Percentiles rank a stretch among this genome's conserved stretches.
These are phyloP conservation scores for Panicum hallii DNA, from an alignment of 202 grass and related monocot species.

Conservation along the genomic window DNA sequence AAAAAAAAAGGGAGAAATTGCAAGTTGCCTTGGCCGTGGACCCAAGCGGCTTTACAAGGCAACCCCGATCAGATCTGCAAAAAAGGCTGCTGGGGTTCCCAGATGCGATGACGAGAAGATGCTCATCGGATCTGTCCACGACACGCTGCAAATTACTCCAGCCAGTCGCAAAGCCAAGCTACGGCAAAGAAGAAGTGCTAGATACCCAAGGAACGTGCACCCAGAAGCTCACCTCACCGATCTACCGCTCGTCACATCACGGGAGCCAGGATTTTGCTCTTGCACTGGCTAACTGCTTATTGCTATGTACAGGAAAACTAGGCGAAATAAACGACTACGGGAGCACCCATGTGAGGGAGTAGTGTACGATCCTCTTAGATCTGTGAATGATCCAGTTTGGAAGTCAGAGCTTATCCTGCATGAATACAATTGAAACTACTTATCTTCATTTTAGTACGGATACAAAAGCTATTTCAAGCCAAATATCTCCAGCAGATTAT, in stretches of 20 bases:
- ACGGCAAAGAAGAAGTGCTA: constrained; percentile 6
- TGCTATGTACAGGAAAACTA: background rate
- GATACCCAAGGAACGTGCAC: background rate
- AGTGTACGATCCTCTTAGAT: background rate
- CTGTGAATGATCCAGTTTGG: background rate
- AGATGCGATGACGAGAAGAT: background rate
- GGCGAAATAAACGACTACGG: background rate
- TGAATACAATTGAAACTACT: background rate
- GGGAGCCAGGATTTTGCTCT: background rate
- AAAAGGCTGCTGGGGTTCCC: background rate
- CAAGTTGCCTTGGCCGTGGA: background rate
- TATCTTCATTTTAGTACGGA: background rate
- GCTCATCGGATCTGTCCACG: constrained; percentile 9
- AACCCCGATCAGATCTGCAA: background rate
- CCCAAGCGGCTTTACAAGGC: background rate
- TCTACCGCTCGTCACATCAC: background rate
- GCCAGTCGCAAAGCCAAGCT: background rate
- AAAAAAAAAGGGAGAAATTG: no score
- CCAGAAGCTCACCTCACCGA: background rate
- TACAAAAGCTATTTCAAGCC: background rate
- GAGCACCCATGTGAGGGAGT: background rate
- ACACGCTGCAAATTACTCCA: background rate
- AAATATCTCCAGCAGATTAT: no score
- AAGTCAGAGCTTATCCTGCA: background rate
- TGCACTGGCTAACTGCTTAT: background rate